phyloP scores from a whole-genome alignment of 768 basidiomycete genomes.

The Termitomyces sp. region DNA sequence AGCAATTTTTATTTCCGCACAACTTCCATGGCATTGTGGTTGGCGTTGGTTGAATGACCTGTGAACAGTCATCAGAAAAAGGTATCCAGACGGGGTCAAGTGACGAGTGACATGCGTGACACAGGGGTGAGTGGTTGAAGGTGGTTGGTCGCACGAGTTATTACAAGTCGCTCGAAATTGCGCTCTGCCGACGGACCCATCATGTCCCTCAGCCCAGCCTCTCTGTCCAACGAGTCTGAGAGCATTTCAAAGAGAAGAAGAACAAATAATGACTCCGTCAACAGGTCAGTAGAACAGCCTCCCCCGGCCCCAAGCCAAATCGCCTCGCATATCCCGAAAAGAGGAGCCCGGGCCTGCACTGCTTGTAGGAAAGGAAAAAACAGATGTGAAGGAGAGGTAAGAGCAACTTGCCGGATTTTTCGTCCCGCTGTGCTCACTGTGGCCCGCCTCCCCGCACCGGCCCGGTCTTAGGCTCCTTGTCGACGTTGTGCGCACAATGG shows the following conservation, averaged over 20 bases:
- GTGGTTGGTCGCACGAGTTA: slow-evolving; percentile 11
- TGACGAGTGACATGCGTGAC: slow-evolving; percentile 14
- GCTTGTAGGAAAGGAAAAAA: slow-evolving; percentile 91
- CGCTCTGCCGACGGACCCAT: slow-evolving; percentile 16
- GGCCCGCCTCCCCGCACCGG: slow-evolving; percentile 67
- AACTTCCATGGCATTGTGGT: neutral
- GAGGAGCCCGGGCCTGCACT: slow-evolving; percentile 86
- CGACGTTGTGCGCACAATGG: slow-evolving; percentile 83
- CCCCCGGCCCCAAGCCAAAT: slow-evolving; percentile 26
- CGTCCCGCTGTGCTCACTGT: slow-evolving; percentile 48
- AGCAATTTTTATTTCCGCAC: slow-evolving; percentile 5
- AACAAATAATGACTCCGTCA: slow-evolving; percentile 27
- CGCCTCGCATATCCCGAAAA: slow-evolving; percentile 73
- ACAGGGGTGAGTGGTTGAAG: slow-evolving; percentile 8
- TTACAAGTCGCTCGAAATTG: slow-evolving; percentile 11
- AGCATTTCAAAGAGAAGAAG: slow-evolving; percentile 53
- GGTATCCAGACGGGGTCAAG: slow-evolving; percentile 1
- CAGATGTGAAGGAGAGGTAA: slow-evolving; percentile 87
- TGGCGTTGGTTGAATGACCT: neutral
- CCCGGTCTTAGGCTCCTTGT: slow-evolving; percentile 83
- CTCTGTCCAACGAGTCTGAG: slow-evolving; percentile 52
- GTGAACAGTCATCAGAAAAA: neutral
- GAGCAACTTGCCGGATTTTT: slow-evolving; percentile 27
- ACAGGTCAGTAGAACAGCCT: slow-evolving; percentile 28
- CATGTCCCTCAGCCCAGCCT: slow-evolving; percentile 68